Evolutionary conservation across 2,329 filamentous ascomycete genomes (phyloP), one percentile per base, ranked within the genome.

Genomic region (Volutella citrinella): DNA sequence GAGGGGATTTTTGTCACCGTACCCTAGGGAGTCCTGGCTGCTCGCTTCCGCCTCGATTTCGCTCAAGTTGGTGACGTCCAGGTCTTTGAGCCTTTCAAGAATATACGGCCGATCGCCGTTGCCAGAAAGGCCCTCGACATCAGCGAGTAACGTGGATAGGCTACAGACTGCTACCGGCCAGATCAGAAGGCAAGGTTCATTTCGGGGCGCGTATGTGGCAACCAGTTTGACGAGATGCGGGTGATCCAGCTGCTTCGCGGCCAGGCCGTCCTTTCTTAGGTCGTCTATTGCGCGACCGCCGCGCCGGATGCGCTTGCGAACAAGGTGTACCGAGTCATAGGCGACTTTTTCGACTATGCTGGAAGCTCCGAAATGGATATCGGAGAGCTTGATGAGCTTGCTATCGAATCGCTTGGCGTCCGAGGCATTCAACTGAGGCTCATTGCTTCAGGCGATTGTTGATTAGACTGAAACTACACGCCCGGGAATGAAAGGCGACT

Each of bases 141-240:
- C 68, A 26, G 63, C 57, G 13, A 72, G 56, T 9, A 73, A 55
- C 19, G 46, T 54, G 34, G 57, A 56, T 23, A 73, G 48, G 40
- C 67, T 69, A 53, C 68, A 72, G 7, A 66, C 57, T 14, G 68
- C 69, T 17, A 63, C 68, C 10, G 69, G 69, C 61, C 68, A 72
- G 19, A 70, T 59, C 24, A 72, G 56, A 10, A 73, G 51, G 35
- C 65, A 71, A 5, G 73, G 47, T 35, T 68, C 57, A 9, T 49
- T 53, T 16, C 57, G 59, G 6, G 59, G 55, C 24, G 63, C 64
- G 43, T 73, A 73, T 3, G 69, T 66, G 3, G 68, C 69, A 13
- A 72, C 61, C 15, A 72, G 49, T 46, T 62, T 67, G 36, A 72
- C 61, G 28, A 73, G 66, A 46, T 72, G 69, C 27, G 63, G 61